A percentile compares a stretch with the other conserved stretches of the same genome.
phyloP scores from a whole-genome alignment of 2,329 filamentous ascomycete species.

The Aspergillus fumigatiaffinis region DNA sequence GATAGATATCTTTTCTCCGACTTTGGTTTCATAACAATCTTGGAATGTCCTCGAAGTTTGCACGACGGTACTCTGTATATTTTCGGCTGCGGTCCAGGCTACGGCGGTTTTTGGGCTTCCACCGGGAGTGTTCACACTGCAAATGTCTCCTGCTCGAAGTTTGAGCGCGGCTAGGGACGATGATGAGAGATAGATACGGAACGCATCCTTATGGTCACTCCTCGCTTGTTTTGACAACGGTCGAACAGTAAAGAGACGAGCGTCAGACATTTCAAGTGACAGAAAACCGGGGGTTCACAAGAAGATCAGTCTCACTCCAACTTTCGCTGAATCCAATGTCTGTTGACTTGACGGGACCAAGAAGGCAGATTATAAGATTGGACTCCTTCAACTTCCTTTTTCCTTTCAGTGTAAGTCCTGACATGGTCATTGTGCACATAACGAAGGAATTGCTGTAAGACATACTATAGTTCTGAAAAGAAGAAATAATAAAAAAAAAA shows the following conservation, averaged over 20 bases:
- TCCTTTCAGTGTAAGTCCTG: neutral
- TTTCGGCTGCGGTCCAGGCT: conserved; percentile 59
- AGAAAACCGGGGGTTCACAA: neutral
- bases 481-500: too few relatives aligned
- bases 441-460: neutral
- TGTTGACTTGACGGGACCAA: neutral
- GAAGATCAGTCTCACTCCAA: neutral
- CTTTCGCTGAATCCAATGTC: neutral
- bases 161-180: conserved; percentile 54
- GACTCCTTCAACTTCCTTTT: neutral
- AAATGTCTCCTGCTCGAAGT: conserved; percentile 57
- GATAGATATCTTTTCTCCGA: conserved; percentile 66
- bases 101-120: conserved; percentile 53
- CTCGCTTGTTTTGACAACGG: conserved; percentile 48
- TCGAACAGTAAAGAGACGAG: conserved; percentile 50
- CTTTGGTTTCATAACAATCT: conserved; percentile 66
- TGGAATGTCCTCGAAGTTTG: conserved; percentile 72
- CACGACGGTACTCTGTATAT: conserved; percentile 63
- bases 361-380: neutral
- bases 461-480: neutral
- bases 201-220: conserved; percentile 52
- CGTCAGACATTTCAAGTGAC: conserved; percentile 31
- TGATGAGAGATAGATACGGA: conserved; percentile 55
- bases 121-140: conserved; percentile 37
- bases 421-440: neutral